Percentiles rank a stretch among this genome's conserved stretches.
Evolutionary conservation across 805 yeast genomes (phyloP).

Genomic region (Kodamaea kaohsiungensis): DNA sequence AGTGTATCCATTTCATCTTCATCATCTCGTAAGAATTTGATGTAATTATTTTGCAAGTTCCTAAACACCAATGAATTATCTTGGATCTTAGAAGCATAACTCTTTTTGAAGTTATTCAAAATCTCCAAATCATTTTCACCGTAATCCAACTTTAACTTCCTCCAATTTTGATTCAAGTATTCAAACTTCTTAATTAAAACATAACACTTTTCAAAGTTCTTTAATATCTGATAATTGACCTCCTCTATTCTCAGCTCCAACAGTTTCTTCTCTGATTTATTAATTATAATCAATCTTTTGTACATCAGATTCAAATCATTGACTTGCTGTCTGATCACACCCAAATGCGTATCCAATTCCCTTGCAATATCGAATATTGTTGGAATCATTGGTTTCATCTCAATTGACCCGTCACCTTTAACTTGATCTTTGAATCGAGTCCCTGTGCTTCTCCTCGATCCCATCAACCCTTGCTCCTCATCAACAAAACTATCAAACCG

Average conservation of each 20-base stretch:
- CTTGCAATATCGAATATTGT: constrained; percentile 71
- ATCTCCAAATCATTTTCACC: constrained; percentile 56
- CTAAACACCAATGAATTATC: constrained; percentile 75
- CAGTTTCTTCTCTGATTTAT: constrained; percentile 74
- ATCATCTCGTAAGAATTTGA: constrained; percentile 80
- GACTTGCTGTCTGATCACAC: constrained; percentile 52
- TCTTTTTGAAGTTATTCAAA: constrained; percentile 78
- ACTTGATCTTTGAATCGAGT: constrained; percentile 12
- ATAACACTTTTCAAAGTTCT: constrained; percentile 76
- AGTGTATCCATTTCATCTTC: constrained; percentile 52
- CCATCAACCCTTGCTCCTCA: constrained; percentile 63
- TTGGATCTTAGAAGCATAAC: constrained; percentile 84
- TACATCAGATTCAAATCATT: constrained; percentile 68
- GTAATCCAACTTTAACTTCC: constrained; percentile 42
- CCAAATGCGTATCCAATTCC: constrained; percentile 66
- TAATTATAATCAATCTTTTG: constrained; percentile 82
- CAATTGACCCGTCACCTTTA: constrained; percentile 43
- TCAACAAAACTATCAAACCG: constrained; percentile 44
- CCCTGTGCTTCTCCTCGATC: constrained; percentile 20
- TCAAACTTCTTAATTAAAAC: constrained; percentile 67
- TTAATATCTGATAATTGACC: constrained; percentile 72
- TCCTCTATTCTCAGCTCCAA: constrained; percentile 81
- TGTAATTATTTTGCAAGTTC: constrained; percentile 84
- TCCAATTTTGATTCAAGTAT: constrained; percentile 38
- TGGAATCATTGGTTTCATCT: constrained; percentile 72